Conservation (phyloP, 805 yeast species). For the Candida khao-thaluensis region DNA sequence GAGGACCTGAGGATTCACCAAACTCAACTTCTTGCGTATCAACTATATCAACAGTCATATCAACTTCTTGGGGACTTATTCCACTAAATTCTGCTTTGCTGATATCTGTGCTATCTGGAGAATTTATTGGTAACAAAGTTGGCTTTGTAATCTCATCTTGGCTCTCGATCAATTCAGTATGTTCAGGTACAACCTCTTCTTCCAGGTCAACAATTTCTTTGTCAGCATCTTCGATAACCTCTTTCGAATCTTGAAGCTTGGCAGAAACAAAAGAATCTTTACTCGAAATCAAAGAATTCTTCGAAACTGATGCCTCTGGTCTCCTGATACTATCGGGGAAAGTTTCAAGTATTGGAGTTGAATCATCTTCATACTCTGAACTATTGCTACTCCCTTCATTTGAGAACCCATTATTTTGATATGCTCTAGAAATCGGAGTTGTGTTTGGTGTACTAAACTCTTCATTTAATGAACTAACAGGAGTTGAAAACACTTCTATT, state of each 20-base stretch:
- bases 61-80: no score
- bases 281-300: not conserved
- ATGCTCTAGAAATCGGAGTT: constrained; percentile 1
- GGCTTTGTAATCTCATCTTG: not conserved
- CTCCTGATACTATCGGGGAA: not conserved
- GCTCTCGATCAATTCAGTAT: not conserved
- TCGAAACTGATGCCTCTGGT: not conserved
- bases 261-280: constrained; percentile 4
- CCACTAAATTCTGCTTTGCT: not conserved
- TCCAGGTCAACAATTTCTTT: not conserved
- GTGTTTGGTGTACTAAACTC: constrained; percentile 8
- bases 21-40: no score
- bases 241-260: not conserved
- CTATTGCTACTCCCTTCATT: not conserved
- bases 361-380: constrained; percentile 3
- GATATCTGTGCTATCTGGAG: not conserved
- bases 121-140: constrained; percentile 1
- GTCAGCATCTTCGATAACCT: not conserved
- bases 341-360: constrained; percentile 1
- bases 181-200: not conserved
- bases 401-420: constrained; percentile 1
- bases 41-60: no score
- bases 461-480: constrained; percentile 9
- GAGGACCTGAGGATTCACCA: not conserved
- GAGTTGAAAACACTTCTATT: constrained; percentile 10